Evolutionary conservation across 768 basidiomycete species (phyloP).

Genomic region (Russula brevipes): DNA sequence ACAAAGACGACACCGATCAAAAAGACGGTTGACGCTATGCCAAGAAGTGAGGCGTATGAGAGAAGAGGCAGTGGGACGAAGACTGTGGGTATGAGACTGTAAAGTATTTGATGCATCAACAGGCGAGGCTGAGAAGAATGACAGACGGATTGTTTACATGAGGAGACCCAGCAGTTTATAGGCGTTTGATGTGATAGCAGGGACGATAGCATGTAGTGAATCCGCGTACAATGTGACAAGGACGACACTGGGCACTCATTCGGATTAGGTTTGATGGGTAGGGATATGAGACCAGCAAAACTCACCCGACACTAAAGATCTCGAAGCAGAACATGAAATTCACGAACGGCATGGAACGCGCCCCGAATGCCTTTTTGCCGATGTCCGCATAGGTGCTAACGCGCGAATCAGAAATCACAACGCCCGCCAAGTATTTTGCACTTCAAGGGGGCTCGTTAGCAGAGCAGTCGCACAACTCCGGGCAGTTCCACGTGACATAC

Average conservation of each 20-base stretch:
- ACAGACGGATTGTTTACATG: slow-evolving; percentile 44
- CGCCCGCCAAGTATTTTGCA: slow-evolving; percentile 77
- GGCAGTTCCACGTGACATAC: slow-evolving; percentile 41
- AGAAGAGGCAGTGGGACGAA: slow-evolving; percentile 82
- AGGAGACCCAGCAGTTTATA: slow-evolving; percentile 74
- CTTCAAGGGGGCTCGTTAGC: slow-evolving; percentile 36
- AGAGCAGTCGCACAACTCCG: not conserved
- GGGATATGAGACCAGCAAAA: not conserved
- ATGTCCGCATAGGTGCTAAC: slow-evolving; percentile 86
- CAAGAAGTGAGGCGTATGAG: slow-evolving; percentile 83
- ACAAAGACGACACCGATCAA: slow-evolving; percentile 73
- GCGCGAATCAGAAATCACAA: slow-evolving; percentile 64
- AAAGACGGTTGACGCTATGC: slow-evolving; percentile 71
- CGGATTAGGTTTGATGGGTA: not conserved
- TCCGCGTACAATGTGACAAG: slow-evolving; percentile 89
- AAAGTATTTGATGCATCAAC: not conserved
- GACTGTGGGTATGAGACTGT: slow-evolving; percentile 75
- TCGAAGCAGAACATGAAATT: slow-evolving; percentile 80
- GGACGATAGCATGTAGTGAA: slow-evolving; percentile 69
- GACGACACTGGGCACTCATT: slow-evolving; percentile 52
- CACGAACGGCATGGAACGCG: slow-evolving; percentile 57
- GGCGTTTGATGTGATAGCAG: slow-evolving; percentile 55
- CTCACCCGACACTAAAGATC: slow-evolving; percentile 74
- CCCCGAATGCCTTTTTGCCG: slow-evolving; percentile 83
- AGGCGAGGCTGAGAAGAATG: not conserved